Conservation (phyloP, 1,139 yeast genomes). For the Lodderomyces elongisporus region DNA sequence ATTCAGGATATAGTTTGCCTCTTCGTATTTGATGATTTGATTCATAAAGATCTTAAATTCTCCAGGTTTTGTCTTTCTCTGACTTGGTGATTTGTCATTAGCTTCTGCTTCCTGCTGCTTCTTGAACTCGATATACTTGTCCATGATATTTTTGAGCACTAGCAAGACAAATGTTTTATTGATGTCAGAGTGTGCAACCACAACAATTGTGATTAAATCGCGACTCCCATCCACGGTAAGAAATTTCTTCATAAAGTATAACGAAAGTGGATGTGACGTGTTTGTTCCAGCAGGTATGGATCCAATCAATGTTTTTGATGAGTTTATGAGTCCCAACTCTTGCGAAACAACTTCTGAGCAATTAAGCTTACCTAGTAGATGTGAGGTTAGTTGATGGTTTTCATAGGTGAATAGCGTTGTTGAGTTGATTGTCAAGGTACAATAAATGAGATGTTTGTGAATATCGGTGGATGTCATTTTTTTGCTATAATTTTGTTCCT, state of each 20-base stretch:
- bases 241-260: constrained; percentile 48
- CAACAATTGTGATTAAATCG: constrained; percentile 47
- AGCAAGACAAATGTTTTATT: constrained; percentile 43
- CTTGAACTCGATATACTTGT: constrained; percentile 42
- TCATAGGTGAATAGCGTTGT: constrained; percentile 55
- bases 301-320: constrained; percentile 43
- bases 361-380: constrained; percentile 36
- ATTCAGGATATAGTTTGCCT: constrained; percentile 39
- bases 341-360: constrained; percentile 53
- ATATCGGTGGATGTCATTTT: constrained; percentile 14
- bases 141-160: constrained; percentile 46
- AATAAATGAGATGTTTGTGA: constrained; percentile 24
- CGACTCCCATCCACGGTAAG: constrained; percentile 42
- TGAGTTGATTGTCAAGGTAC: constrained; percentile 49
- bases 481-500: constrained; percentile 2
- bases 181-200: constrained; percentile 41
- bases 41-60: constrained; percentile 51
- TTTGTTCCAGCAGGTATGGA: constrained; percentile 33
- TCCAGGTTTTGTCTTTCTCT: constrained; percentile 29
- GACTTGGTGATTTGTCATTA: constrained; percentile 5
- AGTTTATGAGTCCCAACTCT: constrained; percentile 50
- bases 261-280: constrained; percentile 28
- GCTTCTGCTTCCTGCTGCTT: constrained; percentile 16
- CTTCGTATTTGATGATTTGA: constrained; percentile 48
- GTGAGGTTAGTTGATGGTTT: constrained; percentile 36